phyloP scores from a whole-genome alignment of 176 grass and related monocot genomes.

The Aegilops sharonensis region DNA sequence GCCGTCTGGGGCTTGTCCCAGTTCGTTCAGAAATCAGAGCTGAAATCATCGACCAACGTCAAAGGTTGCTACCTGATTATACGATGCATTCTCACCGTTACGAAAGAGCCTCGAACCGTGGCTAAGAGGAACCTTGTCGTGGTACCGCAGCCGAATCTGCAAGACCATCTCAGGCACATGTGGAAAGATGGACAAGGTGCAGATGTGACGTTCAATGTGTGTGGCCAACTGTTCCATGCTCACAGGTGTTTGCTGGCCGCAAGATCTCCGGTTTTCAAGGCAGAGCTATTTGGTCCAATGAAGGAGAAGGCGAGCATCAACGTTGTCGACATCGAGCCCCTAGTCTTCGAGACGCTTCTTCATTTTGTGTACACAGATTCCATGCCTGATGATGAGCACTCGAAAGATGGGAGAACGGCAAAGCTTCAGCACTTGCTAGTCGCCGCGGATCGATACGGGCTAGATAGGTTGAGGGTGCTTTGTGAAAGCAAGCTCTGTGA shows the following conservation, averaged over 20 bases:
- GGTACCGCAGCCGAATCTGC: background rate
- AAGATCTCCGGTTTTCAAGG: background rate
- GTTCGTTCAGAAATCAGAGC: background rate
- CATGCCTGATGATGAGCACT: no score
- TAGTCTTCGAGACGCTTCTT: no score
- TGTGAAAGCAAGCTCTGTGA: slow-evolving; percentile 2
- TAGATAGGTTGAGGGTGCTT: background rate
- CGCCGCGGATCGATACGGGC: no score
- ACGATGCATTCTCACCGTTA: background rate
- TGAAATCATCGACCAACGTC: background rate
- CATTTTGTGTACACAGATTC: no score
- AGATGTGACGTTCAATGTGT: background rate
- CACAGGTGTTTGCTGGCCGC: background rate
- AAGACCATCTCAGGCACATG: background rate
- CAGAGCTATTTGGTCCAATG: slow-evolving; percentile 3
- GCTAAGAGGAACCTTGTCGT: background rate
- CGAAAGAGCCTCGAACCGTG: background rate
- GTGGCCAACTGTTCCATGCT: background rate
- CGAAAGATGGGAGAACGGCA: background rate
- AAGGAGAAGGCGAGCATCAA: background rate
- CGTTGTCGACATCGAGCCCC: no score
- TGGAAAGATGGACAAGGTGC: background rate
- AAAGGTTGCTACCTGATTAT: background rate
- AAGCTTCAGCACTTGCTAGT: background rate
- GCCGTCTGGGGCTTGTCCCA: fast-evolving